Evolutionary conservation across 805 yeast genomes (phyloP), one percentile per base, ranked within the genome.

Genomic region (Hanseniaspora occidentalis): DNA sequence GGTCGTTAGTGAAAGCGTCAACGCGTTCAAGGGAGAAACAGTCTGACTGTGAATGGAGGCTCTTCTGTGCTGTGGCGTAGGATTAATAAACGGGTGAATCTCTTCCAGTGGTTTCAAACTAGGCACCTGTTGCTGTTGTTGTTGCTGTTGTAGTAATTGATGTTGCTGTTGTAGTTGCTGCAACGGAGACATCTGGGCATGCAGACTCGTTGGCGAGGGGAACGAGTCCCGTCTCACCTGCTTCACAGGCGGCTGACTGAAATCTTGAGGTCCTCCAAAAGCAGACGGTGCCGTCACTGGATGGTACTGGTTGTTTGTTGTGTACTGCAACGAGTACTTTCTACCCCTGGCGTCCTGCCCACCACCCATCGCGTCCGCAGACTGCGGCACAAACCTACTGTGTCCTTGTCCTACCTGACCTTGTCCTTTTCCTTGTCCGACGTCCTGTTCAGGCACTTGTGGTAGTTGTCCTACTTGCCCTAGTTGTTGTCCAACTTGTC

Each of bases 11-110:
- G 82, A 75, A 3, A 78, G 71, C 0, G 96, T 83, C 43, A 89
- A 64, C 0, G 95, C 95, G 43, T 71, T 66, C 19, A 84, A 67
- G 1, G 98, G 98, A 4, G 92, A 80, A 3, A 82, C 73, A 42
- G 73, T 78, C 14, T 69, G 64, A 2, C 79, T 69, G 33, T 77
- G 71, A 37, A 76, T 67, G 0, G 84, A 75, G 8, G 84, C 80
- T 42, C 92, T 26, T 46, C 92, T 64, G 50, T 72, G 79, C 58
- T 77, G 77, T 2, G 88, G 88, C 38, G 69, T 71, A n/a, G 60
- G 57, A 51, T 81, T 78, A 3, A 70, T 44, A 11, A 64, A 60
- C 0, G 94, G 94, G n/a, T 62, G 64, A 44, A 82, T 59, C 40
- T 81, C 85, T n/a, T 61, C 45, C 38, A 58, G 62, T 36, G 60